Conservation (phyloP, 1,284 basidiomycete genomes). For the Malassezia sympodialis region DNA sequence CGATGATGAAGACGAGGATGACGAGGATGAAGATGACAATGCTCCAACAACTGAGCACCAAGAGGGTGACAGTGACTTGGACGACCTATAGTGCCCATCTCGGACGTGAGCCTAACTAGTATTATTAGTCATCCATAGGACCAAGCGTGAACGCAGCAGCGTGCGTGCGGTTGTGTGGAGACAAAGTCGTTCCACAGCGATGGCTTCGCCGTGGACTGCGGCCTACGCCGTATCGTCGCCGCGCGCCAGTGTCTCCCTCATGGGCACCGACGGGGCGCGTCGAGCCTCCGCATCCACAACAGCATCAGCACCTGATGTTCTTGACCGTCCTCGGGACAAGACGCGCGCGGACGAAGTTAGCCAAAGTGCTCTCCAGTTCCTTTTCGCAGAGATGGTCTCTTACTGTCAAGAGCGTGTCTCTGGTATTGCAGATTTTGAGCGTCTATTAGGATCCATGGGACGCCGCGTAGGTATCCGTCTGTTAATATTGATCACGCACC, state of each 20-base stretch:
- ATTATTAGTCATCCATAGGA: neutral
- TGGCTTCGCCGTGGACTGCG: slow-evolving; percentile 1
- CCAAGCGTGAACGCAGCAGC: neutral
- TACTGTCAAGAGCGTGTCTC: slow-evolving; percentile 90
- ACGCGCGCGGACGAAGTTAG: slow-evolving; percentile 23
- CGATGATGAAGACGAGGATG: slow-evolving; percentile 40
- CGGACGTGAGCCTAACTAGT: neutral
- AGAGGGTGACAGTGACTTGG: slow-evolving; percentile 36
- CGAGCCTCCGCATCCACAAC: neutral
- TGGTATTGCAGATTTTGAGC: slow-evolving; percentile 85
- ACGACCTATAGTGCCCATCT: slow-evolving; percentile 23
- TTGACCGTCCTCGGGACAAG: slow-evolving; percentile 39
- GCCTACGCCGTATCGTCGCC: neutral
- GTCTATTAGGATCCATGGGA: slow-evolving; percentile 29
- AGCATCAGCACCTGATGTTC: slow-evolving; percentile 22
- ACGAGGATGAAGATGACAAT: slow-evolving; percentile 23
- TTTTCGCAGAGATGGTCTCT: slow-evolving; percentile 38
- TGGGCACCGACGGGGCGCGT: neutral
- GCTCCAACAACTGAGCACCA: slow-evolving; percentile 24
- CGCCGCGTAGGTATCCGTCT: slow-evolving; percentile 32
- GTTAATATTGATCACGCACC: slow-evolving; percentile 25
- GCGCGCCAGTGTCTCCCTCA: neutral
- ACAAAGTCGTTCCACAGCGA: neutral
- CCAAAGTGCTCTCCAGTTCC: slow-evolving; percentile 27
- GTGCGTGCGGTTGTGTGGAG: neutral